Evolutionary conservation across 768 basidiomycete species (phyloP), one percentile per base, ranked within the genome.

Genomic region (Hydnum rufescens): DNA sequence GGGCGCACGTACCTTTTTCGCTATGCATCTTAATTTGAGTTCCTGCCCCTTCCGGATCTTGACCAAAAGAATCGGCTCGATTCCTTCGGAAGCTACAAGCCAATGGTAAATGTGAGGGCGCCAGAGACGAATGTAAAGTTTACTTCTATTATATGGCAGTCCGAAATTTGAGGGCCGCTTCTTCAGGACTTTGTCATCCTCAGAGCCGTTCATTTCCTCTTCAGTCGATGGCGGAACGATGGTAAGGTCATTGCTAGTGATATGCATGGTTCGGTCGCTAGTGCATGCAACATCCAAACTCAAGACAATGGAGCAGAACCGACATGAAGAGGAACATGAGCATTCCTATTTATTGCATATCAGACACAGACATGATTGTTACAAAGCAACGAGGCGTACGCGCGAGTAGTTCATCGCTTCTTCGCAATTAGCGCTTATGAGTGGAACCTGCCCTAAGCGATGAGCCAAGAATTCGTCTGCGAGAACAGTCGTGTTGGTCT

Each of bases 401-500:
- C 82, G 71, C 50, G 78, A 80, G 59, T 81, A 81, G 55, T 80
- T 73, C 64, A 97, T 83, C 22, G 77, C 85, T 61, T 88, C 85
- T 56, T 89, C 86, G 58, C 88, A 92, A 58, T 84, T 85, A 34
- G 77, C 70, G 65, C 87, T 92, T 49, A 81, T 71, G 23, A 99
- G 70, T 4, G 95, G 95, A 28, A 99, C 73, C 77, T 95, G 82
- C 23, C 95, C 95, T 29, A 99, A 71, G 49, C 95, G 77, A 65
- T 99, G 95, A 0, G 90, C 87, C 55, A 99, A 82, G 68, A 90
- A 95, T 68, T 99, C 95, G 66, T 99, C 95, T 2, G 92, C 87
- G 22, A 99, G 68, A 3, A 95, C 92, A 1, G 86, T 79, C 3
- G 88, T 89, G 64, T 99, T 99, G 52, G 74, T 74, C 54, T 82